phyloP scores from a whole-genome alignment of 148 eudicot species.

The Fallopia convolvulus region DNA sequence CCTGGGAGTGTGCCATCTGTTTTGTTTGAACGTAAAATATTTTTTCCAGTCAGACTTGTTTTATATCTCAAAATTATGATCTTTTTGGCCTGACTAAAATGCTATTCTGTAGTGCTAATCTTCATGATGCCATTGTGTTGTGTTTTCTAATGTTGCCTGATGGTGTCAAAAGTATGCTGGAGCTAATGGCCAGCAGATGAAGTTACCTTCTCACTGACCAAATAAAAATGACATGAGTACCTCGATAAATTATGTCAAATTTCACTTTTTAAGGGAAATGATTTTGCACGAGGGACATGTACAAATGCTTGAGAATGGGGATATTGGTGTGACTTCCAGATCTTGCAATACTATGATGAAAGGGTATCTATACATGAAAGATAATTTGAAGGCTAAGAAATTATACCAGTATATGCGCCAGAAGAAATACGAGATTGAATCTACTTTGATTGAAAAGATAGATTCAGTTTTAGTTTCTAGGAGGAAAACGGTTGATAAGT shows the following conservation, averaged over 20 bases:
- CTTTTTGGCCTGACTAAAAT: not conserved
- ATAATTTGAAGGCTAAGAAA: conserved; percentile 52
- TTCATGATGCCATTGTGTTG: not conserved
- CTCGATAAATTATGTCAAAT: not conserved
- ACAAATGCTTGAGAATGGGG: conserved; percentile 56
- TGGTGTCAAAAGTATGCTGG: not conserved
- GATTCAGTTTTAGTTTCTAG: conserved; percentile 32
- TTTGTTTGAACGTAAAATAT: not conserved
- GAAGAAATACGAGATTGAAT: conserved; percentile 55
- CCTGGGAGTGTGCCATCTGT: not conserved
- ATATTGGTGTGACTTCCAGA: conserved; percentile 50
- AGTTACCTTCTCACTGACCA: not conserved
- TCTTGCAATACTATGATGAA: conserved; percentile 65
- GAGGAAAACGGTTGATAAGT: conserved; percentile 34
- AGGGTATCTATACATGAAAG: conserved; percentile 42
- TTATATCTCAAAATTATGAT: not conserved
- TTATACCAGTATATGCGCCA: conserved; percentile 59
- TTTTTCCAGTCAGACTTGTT: not conserved
- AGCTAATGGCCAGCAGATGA: conserved; percentile 7
- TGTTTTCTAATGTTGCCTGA: not conserved
- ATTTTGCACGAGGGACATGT: not conserved
- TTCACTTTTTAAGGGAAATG: not conserved
- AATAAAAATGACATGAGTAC: not conserved
- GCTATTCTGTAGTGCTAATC: not conserved
- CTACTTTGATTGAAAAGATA: conserved; percentile 55